These are phyloP conservation scores for Shiraia sp. DNA, from an alignment of 2,329 filamentous ascomycete species.

Conservation along the genomic window DNA sequence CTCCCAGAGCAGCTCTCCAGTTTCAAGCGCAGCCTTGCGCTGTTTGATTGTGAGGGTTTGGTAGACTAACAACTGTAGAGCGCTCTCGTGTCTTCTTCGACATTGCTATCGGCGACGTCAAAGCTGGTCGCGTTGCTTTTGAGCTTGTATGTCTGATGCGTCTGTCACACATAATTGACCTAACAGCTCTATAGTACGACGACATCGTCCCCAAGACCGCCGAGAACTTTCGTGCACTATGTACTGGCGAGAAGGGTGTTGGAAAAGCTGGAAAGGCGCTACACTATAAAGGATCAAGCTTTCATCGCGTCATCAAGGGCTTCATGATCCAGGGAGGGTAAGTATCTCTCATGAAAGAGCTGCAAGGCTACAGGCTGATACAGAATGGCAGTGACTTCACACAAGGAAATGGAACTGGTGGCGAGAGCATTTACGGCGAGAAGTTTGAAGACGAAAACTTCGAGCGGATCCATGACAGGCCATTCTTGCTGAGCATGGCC, in stretches of 20 bases:
- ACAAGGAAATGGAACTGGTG: slow-evolving; percentile 88
- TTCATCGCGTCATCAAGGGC: slow-evolving; percentile 96
- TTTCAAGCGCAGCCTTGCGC: not conserved
- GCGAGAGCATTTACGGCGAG: slow-evolving; percentile 95
- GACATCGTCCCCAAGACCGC: slow-evolving; percentile 85
- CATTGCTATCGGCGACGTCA: slow-evolving; percentile 75
- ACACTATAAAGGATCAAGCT: slow-evolving; percentile 87
- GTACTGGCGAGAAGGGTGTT: slow-evolving; percentile 89
- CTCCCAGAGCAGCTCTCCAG: not conserved
- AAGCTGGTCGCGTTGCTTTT: slow-evolving; percentile 79
- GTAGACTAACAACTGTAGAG: slow-evolving; percentile 43
- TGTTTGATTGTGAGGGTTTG: not conserved
- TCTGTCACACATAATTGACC: not conserved
- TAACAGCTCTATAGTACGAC: slow-evolving; percentile 33
- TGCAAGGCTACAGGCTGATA: not conserved
- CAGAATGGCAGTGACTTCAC: slow-evolving; percentile 72
- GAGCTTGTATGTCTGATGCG: slow-evolving; percentile 66
- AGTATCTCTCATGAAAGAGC: not conserved
- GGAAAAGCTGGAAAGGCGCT: slow-evolving; percentile 82
- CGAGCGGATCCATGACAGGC: slow-evolving; percentile 84
- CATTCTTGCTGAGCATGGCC: slow-evolving; percentile 95
- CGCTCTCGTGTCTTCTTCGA: slow-evolving; percentile 91
- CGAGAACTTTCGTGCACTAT: slow-evolving; percentile 93
- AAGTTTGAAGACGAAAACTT: slow-evolving; percentile 99
- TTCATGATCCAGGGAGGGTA: slow-evolving; percentile 96